These are phyloP conservation scores for Chlamydomonas sphaeroides DNA, from an alignment of 139 green algal species.

Conservation along the genomic window DNA sequence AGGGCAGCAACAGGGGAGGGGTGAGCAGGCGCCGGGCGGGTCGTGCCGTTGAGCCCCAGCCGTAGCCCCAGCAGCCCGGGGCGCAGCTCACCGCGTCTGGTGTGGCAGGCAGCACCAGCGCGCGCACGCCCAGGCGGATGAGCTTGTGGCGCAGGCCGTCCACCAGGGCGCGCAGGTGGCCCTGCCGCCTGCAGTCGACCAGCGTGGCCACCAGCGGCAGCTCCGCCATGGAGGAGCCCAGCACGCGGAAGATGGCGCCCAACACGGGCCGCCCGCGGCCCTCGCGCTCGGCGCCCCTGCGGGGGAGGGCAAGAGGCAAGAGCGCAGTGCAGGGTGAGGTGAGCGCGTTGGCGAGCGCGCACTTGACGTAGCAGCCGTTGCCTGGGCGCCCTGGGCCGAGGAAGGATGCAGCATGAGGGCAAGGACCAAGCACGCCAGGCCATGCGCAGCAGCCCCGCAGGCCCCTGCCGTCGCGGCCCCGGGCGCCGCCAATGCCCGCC, in stretches of 20 bases:
- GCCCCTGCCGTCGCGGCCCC: too few relatives aligned
- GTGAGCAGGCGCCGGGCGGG: not conserved
- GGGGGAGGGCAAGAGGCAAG: not conserved
- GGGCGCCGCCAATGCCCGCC: too few relatives aligned
- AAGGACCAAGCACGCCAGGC: too few relatives aligned
- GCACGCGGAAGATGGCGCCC: slow-evolving; percentile 80
- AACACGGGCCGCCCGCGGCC: slow-evolving; percentile 72
- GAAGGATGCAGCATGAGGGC: too few relatives aligned
- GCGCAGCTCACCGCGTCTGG: slow-evolving; percentile 39
- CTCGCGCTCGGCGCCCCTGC: slow-evolving; percentile 32
- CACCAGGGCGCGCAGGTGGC: slow-evolving; percentile 80
- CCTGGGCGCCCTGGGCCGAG: too few relatives aligned
- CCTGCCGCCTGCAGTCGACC: slow-evolving; percentile 73
- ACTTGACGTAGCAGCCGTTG: too few relatives aligned
- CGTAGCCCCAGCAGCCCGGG: too few relatives aligned
- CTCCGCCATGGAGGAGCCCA: slow-evolving; percentile 85
- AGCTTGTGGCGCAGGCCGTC: slow-evolving; percentile 35
- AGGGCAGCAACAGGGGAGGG: not conserved
- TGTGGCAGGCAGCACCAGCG: slow-evolving; percentile 55
- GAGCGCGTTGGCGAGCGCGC: too few relatives aligned
- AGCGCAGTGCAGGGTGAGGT: too few relatives aligned
- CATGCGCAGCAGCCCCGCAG: too few relatives aligned
- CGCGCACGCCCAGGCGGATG: slow-evolving; percentile 54
- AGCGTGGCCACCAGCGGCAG: slow-evolving; percentile 91
- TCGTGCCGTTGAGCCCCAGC: too few relatives aligned